Evolutionary conservation across 2,329 filamentous ascomycete species (phyloP), one percentile per base, ranked within the genome.

Genomic region (Aspergillus alliaceus): DNA sequence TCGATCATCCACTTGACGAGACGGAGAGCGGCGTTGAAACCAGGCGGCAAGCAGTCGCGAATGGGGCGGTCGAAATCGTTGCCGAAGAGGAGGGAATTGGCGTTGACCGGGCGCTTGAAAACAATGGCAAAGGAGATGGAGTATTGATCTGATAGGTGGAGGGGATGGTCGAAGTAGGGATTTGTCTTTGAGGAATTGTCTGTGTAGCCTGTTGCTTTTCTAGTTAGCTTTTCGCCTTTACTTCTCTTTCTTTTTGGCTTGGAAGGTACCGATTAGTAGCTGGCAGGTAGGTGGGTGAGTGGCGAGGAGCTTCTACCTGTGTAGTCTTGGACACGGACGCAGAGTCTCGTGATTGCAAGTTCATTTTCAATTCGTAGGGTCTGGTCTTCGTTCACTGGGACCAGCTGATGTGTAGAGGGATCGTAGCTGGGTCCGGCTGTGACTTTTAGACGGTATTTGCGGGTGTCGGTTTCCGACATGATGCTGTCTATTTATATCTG

Each of bases 21-120:
- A 52, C 86, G 87, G 75, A 97, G 86, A 0, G 92, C 93, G 9
- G 90, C 88, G 69, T 86, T 86, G 75, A 96, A 96, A 0, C 93
- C 92, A 0, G 91, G 90, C 0, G 95, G 93, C 2, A 99, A 80
- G 15, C 87, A 85, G 70, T 96, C 89, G 29, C 91, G 85, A 65
- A 99, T 95, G 0, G 95, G 91, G 51, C 90, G 85, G 69, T 96
- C 93, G 71, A 98, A 97, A 79, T 97, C 92, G 73, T 98, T 98
- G 40, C 93, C 95, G 66, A 96, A 96, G 53, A 97, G 86, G 2
- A 99, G 80, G 60, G 96, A 87, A 25, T 84, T 75, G 44, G 86
- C 91, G 3, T 81, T 80, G 56, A 96, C 86, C 34, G 75, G 75
- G 29, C 77, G 66, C 66, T 90, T 90, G n/a, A 89, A 90, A 0